Base-by-base conservation (phyloP, 768 basidiomycete genomes). In the Russula brevipes region DNA sequence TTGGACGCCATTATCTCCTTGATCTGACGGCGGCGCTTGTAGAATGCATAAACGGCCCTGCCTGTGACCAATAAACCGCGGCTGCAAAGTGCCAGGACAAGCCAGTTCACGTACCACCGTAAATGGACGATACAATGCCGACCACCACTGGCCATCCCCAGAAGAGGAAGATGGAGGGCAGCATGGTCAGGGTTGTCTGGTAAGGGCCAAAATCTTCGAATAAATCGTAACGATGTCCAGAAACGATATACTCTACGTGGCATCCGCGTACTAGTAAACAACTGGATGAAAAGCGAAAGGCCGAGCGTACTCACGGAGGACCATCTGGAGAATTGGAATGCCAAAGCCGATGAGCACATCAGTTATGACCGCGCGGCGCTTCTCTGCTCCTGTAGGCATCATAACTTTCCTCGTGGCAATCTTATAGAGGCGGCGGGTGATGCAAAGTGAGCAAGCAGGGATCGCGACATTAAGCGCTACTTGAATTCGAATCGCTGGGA, bases 141-240 rank as follows among this genome's bases (percentile, higher is more conserved):
- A 72, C 30, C 0, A 72, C 30, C 19, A 68, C 7, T 2, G 74
- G 71, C 24, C 24, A 24, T 24, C 24, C 24, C 24, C 24, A 16
- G 1, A 80, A 16, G 11, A 84, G 52, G 5, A 74, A 77, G 31
- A 66, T 57, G 3, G 64, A 51, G 1, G 49, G 35, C 61, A 68
- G 50, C 1, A 79, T 76, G 9, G 59, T 71, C 64, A 77, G 79
- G 0, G 74, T 69, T 0, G 73, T 59, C 0, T 81, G 73, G 9
- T 66, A 67, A 60, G 83, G 84, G 1, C 84, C 84, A 12, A 78
- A 60, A 17, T 77, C 72, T 62, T 83, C 80, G 2, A 79, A 36
- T 24, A 85, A 79, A 56, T 82, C 76, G 65, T 73, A 85, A 0
- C 83, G 77, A 56, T 82, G 80, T 0, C 77, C 44, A 10, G 31